A percentile compares a stretch with the other conserved stretches of the same genome.
Evolutionary conservation across 331 rosid species (phyloP).

Genomic region (Dryas integrifolia): DNA sequence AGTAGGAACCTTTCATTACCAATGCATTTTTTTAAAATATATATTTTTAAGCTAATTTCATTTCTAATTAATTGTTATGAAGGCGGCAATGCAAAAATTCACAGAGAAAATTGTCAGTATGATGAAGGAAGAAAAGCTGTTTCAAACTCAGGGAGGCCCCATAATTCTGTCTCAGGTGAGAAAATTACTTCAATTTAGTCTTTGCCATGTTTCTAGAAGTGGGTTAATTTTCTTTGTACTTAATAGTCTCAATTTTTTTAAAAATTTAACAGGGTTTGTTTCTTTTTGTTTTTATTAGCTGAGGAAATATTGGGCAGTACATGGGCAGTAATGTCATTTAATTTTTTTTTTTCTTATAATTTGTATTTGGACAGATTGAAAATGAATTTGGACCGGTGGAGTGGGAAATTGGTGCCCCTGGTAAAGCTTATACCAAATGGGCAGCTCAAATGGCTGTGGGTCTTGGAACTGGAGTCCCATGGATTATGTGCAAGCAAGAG

Average conservation of each 20-base stretch:
- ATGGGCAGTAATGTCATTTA: background rate
- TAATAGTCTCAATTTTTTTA: constrained; percentile 1
- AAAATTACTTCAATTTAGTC: background rate
- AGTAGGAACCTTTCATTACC: constrained; percentile 6
- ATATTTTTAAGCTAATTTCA: background rate
- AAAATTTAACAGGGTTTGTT: background rate
- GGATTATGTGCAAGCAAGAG: constrained; percentile 99
- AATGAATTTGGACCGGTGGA: constrained; percentile 94
- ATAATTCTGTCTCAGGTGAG: constrained; percentile 86
- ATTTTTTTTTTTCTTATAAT: background rate
- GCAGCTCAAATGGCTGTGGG: constrained; percentile 89
- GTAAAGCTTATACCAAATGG: constrained; percentile 84
- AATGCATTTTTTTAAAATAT: background rate
- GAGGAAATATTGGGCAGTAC: background rate
- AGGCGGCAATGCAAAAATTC: constrained; percentile 88
- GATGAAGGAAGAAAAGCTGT: constrained; percentile 85
- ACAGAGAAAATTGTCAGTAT: constrained; percentile 69
- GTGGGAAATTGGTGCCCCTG: constrained; percentile 92
- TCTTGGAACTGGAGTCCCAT: constrained; percentile 84
- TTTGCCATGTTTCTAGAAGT: constrained; percentile 14
- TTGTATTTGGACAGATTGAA: constrained; percentile 66
- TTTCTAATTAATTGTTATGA: constrained; percentile 14
- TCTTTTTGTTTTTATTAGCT: background rate
- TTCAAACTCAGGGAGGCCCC: constrained; percentile 92
- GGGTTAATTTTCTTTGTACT: constrained; percentile 4